Percentiles rank a stretch among this genome's conserved stretches.
These are phyloP conservation scores for Cystobasidium sp. DNA, from an alignment of 1,284 basidiomycete species.

Conservation along the genomic window DNA sequence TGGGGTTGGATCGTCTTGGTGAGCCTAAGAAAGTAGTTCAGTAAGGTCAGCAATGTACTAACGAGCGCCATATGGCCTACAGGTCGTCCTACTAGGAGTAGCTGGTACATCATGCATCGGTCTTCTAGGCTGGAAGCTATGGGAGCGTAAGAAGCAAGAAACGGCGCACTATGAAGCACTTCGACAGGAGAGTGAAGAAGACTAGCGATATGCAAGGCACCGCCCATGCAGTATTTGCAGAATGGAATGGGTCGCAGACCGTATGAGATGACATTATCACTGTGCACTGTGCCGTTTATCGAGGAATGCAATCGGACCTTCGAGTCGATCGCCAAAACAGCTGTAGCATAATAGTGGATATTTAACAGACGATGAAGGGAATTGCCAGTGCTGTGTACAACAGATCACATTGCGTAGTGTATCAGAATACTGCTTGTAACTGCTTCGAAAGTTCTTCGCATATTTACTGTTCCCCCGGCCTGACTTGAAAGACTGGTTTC, in stretches of 20 bases:
- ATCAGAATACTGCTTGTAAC: neutral
- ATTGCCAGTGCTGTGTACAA: no score
- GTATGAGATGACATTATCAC: neutral
- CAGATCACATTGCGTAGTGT: no score
- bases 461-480: neutral
- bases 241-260: neutral
- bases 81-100: constrained; percentile 17
- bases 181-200: constrained; percentile 30
- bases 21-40: neutral
- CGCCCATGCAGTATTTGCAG: neutral
- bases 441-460: neutral
- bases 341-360: constrained; percentile 12
- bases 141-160: constrained; percentile 32
- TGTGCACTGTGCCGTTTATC: neutral
- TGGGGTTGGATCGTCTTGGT: constrained; percentile 61
- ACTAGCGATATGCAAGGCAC: neutral
- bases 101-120: constrained; percentile 23
- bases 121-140: constrained; percentile 38
- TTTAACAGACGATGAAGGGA: neutral
- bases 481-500: neutral
- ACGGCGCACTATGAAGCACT: constrained; percentile 33
- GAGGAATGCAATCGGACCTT: constrained; percentile 14
- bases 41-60: constrained; percentile 6
- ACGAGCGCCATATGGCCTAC: neutral
- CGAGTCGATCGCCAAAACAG: neutral